Evolutionary conservation across 2,329 filamentous ascomycete species (phyloP).

Genomic region (Chrysosporium queenslandicum): DNA sequence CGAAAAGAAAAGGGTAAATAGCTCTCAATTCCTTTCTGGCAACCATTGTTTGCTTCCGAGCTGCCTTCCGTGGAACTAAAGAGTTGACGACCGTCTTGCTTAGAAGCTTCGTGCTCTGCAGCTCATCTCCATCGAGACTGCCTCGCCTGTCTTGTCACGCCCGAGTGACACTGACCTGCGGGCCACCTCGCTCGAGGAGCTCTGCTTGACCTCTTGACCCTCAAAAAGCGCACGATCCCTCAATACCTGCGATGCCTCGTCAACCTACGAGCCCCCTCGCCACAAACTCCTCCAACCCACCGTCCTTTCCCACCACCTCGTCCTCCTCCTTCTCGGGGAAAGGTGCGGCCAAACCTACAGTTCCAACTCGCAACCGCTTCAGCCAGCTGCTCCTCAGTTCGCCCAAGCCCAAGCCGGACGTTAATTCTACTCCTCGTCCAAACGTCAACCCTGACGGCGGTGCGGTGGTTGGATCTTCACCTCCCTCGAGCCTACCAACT

Average conservation of each 20-base stretch:
- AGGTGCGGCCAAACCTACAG: constrained; percentile 39
- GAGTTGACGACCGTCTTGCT: constrained; percentile 1
- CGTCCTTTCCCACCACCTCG: constrained; percentile 11
- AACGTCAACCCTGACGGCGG: constrained; percentile 39
- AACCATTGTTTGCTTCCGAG: background rate
- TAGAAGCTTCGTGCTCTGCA: background rate
- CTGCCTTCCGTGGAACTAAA: background rate
- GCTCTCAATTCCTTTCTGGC: background rate
- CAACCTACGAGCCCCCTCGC: constrained; percentile 51
- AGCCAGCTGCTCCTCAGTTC: constrained; percentile 74
- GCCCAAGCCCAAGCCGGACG: constrained; percentile 61
- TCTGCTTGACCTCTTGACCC: background rate
- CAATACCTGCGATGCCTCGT: constrained; percentile 48
- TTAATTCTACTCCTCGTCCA: constrained; percentile 53
- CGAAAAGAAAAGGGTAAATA: background rate
- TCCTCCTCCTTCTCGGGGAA: constrained; percentile 40
- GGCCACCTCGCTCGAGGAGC: background rate
- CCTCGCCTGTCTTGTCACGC: background rate
- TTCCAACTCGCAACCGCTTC: constrained; percentile 61
- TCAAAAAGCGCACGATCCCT: background rate
- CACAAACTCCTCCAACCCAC: constrained; percentile 41
- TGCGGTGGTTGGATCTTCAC: constrained; percentile 55
- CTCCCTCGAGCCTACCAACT: constrained; percentile 70
- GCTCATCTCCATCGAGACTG: constrained; percentile 9
- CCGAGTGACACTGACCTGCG: background rate